phyloP scores from a whole-genome alignment of 2,329 filamentous ascomycete species.

The Talaromyces albobiverticillius region DNA sequence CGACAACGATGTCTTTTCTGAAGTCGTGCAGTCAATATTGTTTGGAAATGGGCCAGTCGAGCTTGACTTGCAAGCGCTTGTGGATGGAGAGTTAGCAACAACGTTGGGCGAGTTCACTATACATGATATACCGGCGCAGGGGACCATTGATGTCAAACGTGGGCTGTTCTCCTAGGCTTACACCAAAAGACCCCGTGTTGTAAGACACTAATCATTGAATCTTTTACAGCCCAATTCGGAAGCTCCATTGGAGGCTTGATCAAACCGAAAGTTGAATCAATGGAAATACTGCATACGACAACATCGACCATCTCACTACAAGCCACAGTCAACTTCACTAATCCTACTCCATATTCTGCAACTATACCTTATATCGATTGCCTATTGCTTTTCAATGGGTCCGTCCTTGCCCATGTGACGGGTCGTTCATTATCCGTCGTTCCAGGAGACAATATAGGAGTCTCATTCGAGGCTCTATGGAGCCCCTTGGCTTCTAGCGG shows the following conservation, averaged over 20 bases:
- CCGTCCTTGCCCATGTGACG: slow-evolving; percentile 71
- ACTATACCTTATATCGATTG: slow-evolving; percentile 76
- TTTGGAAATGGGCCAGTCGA: slow-evolving; percentile 69
- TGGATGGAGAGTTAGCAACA: slow-evolving; percentile 80
- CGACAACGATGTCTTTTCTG: slow-evolving; percentile 72
- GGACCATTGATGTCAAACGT: slow-evolving; percentile 89
- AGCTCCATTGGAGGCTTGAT: slow-evolving; percentile 49
- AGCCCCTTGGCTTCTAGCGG: slow-evolving; percentile 65
- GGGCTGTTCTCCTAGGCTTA: slow-evolving; percentile 52
- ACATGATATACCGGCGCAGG: slow-evolving; percentile 78
- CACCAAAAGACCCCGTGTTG: neutral
- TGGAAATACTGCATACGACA: slow-evolving; percentile 72
- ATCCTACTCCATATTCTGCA: slow-evolving; percentile 84
- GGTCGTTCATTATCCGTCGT: slow-evolving; percentile 61
- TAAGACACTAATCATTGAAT: slow-evolving; percentile 6
- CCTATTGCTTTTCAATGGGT: slow-evolving; percentile 70
- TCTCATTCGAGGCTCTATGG: slow-evolving; percentile 70
- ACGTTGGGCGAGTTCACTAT: slow-evolving; percentile 77
- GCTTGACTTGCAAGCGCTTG: slow-evolving; percentile 71
- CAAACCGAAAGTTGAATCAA: slow-evolving; percentile 65
- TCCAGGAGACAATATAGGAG: slow-evolving; percentile 68
- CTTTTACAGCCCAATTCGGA: slow-evolving; percentile 55
- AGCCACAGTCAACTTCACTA: slow-evolving; percentile 77
- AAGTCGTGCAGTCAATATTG: slow-evolving; percentile 75
- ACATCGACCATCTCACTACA: slow-evolving; percentile 67